These are phyloP conservation scores for Mycocentrospora acerina DNA, from an alignment of 2,329 filamentous ascomycete genomes.

Conservation along the genomic window DNA sequence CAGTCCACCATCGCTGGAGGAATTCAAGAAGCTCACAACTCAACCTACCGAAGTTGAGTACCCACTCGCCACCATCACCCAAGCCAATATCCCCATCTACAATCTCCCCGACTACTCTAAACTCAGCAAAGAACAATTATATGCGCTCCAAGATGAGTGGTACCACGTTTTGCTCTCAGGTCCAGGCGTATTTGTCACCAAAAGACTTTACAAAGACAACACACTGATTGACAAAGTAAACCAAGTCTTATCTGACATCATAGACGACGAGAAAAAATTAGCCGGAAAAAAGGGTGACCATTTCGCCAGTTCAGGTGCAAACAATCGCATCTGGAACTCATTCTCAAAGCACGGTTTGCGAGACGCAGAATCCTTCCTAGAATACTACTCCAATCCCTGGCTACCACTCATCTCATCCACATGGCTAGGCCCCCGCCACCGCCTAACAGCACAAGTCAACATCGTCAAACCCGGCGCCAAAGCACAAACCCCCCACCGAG, in stretches of 20 bases:
- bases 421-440: slow-evolving; percentile 63
- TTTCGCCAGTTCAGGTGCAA: slow-evolving; percentile 58
- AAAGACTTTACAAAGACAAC: slow-evolving; percentile 36
- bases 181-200: slow-evolving; percentile 62
- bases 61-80: slow-evolving; percentile 49
- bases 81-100: slow-evolving; percentile 60
- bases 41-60: slow-evolving; percentile 45
- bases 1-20: slow-evolving; percentile 43
- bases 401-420: slow-evolving; percentile 54
- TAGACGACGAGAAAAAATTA: slow-evolving; percentile 54
- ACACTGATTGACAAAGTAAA: slow-evolving; percentile 33
- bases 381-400: slow-evolving; percentile 64
- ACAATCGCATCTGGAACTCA: slow-evolving; percentile 67
- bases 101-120: slow-evolving; percentile 45
- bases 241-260: slow-evolving; percentile 22
- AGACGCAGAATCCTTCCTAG: slow-evolving; percentile 55
- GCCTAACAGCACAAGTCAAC: slow-evolving; percentile 64
- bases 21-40: slow-evolving; percentile 50
- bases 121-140: slow-evolving; percentile 28
- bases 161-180: slow-evolving; percentile 59
- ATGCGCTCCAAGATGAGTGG: slow-evolving; percentile 61
- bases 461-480: slow-evolving; percentile 61
- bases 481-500: slow-evolving; percentile 60
- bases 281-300: slow-evolving; percentile 57
- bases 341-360: slow-evolving; percentile 61